These are phyloP conservation scores for Pseudozyma flocculosa DNA, from an alignment of 1,284 basidiomycete species.

Conservation along the genomic window DNA sequence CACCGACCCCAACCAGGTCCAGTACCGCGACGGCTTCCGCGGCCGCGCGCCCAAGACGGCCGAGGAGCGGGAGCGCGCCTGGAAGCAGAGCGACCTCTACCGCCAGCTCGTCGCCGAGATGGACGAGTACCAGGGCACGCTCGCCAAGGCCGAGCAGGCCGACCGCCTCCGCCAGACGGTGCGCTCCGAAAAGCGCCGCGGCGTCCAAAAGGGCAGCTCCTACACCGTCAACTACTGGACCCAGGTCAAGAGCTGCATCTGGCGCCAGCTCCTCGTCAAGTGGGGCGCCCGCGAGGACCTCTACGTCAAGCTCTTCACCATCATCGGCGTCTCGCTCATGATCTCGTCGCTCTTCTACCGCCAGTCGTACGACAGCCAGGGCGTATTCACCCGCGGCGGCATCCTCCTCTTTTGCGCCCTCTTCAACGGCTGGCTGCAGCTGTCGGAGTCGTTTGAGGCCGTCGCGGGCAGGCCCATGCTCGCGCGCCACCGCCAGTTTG, in stretches of 20 bases:
- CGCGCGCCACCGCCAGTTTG: constrained; percentile 34
- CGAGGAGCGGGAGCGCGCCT: constrained; percentile 41
- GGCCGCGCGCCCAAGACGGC: constrained; percentile 58
- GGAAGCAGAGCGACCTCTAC: constrained; percentile 33
- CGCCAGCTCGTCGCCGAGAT: constrained; percentile 37
- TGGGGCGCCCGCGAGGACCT: constrained; percentile 38
- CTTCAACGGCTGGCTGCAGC: constrained; percentile 55
- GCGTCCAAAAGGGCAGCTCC: constrained; percentile 34
- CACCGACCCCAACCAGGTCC: constrained; percentile 68
- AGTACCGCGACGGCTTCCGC: constrained; percentile 62
- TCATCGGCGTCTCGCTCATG: constrained; percentile 46
- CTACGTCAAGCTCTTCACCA: constrained; percentile 42
- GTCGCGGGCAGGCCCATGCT: constrained; percentile 62
- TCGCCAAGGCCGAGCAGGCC: constrained; percentile 28
- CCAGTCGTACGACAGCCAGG: constrained; percentile 27
- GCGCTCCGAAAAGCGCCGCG: constrained; percentile 39
- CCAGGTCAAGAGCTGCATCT: constrained; percentile 39
- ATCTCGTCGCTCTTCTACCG: constrained; percentile 45
- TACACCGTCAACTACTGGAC: constrained; percentile 44
- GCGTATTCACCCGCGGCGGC: constrained; percentile 49
- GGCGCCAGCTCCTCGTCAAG: constrained; percentile 44
- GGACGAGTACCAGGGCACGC: constrained; percentile 38
- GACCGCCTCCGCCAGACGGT: constrained; percentile 26
- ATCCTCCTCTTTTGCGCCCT: constrained; percentile 61
- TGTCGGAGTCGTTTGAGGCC: constrained; percentile 61